phyloP scores from a whole-genome alignment of 78 protist species.

The Dictyostelium purpureum region DNA sequence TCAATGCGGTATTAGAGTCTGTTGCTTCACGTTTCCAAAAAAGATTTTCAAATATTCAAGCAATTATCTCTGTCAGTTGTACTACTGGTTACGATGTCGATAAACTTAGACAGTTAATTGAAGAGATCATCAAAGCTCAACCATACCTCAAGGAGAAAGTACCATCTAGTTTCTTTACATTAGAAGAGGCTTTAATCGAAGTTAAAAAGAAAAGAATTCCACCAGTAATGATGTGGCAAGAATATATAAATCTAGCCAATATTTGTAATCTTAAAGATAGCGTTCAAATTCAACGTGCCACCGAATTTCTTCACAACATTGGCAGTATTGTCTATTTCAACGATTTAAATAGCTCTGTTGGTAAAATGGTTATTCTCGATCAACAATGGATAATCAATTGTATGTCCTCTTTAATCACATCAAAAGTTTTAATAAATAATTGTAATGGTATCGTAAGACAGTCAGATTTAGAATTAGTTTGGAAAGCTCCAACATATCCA shows the following conservation, averaged over 20 bases:
- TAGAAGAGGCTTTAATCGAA: conserved; percentile 71
- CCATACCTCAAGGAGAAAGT: conserved; percentile 45
- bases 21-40: conserved; percentile 40
- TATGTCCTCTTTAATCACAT: conserved; percentile 41
- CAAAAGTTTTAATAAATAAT: background rate
- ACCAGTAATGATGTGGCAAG: conserved; percentile 79
- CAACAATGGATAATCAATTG: conserved; percentile 80
- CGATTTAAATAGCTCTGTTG: conserved; percentile 54
- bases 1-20: conserved; percentile 12
- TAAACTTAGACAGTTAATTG: conserved; percentile 5
- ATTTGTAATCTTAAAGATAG: conserved; percentile 72
- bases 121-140: conserved; percentile 57
- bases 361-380: conserved; percentile 71
- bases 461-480: conserved; percentile 40
- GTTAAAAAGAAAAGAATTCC: conserved; percentile 69
- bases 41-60: conserved; percentile 51
- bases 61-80: conserved; percentile 65
- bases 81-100: conserved; percentile 77
- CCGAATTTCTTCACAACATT: conserved; percentile 74
- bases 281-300: conserved; percentile 72
- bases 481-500: conserved; percentile 81
- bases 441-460: conserved; percentile 42
- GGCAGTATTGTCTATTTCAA: conserved; percentile 74
- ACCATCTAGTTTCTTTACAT: conserved; percentile 55
- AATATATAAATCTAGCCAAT: conserved; percentile 47